These are phyloP conservation scores for Aspergillus calidoustus DNA, from an alignment of 2,329 filamentous ascomycete genomes.

Conservation along the genomic window DNA sequence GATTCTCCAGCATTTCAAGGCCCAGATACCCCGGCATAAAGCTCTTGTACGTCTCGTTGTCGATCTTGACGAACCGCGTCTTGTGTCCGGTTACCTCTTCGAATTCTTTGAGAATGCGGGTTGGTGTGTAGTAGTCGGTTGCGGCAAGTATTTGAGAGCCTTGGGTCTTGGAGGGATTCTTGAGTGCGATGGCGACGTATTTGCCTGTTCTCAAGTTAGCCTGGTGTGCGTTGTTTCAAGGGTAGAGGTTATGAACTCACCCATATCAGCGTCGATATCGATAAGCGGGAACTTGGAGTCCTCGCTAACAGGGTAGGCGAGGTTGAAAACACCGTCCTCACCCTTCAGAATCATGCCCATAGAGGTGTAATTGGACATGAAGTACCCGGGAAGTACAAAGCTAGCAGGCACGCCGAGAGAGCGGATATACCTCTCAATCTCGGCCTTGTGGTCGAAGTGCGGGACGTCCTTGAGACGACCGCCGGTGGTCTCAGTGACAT, in stretches of 20 bases:
- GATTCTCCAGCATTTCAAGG: conserved; percentile 59
- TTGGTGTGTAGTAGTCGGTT: conserved; percentile 42
- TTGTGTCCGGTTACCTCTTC: conserved; percentile 47
- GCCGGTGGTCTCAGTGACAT: conserved; percentile 34
- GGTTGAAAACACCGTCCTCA: conserved; percentile 34
- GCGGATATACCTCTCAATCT: conserved; percentile 44
- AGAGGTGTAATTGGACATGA: conserved; percentile 47
- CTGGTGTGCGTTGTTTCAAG: neutral
- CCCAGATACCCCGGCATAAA: conserved; percentile 28
- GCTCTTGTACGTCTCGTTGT: conserved; percentile 31
- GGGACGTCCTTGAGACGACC: conserved; percentile 41
- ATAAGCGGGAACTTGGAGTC: conserved; percentile 49
- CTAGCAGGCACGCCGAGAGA: conserved; percentile 39
- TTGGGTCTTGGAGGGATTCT: conserved; percentile 49
- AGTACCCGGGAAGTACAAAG: conserved; percentile 49
- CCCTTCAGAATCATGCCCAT: conserved; percentile 30
- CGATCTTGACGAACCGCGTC: conserved; percentile 29
- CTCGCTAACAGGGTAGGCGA: conserved; percentile 31
- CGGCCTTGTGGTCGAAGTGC: conserved; percentile 49
- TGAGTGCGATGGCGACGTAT: conserved; percentile 38
- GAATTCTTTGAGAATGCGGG: conserved; percentile 47
- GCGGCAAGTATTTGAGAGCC: conserved; percentile 54
- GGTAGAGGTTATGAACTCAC: conserved; percentile 9
- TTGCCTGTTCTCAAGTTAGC: conserved; percentile 5
- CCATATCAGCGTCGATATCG: conserved; percentile 39